These are phyloP conservation scores for Lobosporangium transversale DNA, from an alignment of 192 early-diverging fungal genomes.

Conservation along the genomic window DNA sequence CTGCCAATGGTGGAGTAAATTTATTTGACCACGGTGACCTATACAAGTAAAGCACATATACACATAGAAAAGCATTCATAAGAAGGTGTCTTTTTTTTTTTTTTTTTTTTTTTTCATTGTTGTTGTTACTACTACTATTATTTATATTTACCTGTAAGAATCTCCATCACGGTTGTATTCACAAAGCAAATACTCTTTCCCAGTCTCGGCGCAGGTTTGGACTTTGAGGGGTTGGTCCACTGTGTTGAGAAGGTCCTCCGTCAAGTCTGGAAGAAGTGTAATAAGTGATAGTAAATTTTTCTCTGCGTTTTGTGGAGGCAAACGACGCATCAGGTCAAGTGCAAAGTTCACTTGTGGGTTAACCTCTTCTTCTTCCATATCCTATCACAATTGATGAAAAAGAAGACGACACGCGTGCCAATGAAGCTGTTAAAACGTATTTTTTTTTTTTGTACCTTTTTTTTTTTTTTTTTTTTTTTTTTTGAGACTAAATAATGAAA, in stretches of 20 bases:
- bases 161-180: constrained; percentile 98
- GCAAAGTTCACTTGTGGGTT: constrained; percentile 82
- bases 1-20: constrained; percentile 87
- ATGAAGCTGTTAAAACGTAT: too few species aligned
- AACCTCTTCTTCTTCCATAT: constrained; percentile 11
- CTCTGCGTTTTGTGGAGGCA: constrained; percentile 92
- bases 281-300: constrained; percentile 87
- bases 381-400: neutral
- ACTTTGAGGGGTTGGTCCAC: constrained; percentile 94
- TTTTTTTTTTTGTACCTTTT: neutral
- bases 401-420: neutral
- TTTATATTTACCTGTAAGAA: constrained; percentile 77
- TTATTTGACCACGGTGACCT: constrained; percentile 98
- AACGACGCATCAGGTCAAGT: constrained; percentile 96
- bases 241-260: constrained; percentile 90
- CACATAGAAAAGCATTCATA: neutral
- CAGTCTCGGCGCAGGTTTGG: constrained; percentile 71
- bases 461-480: neutral
- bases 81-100: neutral
- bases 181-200: constrained; percentile 88
- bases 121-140: neutral
- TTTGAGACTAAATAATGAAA: neutral
- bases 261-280: constrained; percentile 83
- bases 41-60: neutral
- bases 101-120: neutral